Conservation (phyloP, 1,284 basidiomycete species). For the Ganoderma lingzhi region DNA sequence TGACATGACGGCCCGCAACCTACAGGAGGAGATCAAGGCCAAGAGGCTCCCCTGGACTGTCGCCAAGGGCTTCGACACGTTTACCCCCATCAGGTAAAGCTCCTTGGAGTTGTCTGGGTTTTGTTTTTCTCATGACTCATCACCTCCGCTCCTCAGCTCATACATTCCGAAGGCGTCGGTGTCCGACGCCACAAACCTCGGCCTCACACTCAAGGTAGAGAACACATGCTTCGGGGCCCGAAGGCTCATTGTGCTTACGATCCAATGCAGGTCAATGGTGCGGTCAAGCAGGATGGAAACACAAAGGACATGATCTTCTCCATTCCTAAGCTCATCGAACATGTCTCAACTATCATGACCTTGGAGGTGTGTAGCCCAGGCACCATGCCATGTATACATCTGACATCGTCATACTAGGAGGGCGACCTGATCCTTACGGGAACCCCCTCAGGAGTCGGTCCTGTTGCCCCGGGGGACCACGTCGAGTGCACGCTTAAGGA, state of each 20-base stretch:
- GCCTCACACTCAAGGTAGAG: conserved; percentile 76
- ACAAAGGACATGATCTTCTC: conserved; percentile 94
- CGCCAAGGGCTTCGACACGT: conserved; percentile 78
- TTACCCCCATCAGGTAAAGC: conserved; percentile 74
- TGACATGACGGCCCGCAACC: conserved; percentile 95
- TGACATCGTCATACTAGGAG: conserved; percentile 59
- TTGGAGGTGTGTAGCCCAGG: conserved; percentile 71
- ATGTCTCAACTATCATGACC: conserved; percentile 95
- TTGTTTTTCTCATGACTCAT: background rate
- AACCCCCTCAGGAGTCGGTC: conserved; percentile 92
- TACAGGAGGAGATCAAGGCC: conserved; percentile 94
- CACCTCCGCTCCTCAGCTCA: conserved; percentile 50
- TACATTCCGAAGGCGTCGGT: conserved; percentile 86
- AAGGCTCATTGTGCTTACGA: background rate
- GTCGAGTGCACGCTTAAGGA: conserved; percentile 82
- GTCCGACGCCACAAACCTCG: conserved; percentile 78
- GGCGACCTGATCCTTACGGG: conserved; percentile 91
- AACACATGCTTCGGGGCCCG: background rate
- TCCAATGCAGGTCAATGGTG: conserved; percentile 77
- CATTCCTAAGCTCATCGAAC: conserved; percentile 90
- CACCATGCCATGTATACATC: background rate
- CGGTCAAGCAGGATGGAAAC: conserved; percentile 84
- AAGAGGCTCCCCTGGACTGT: conserved; percentile 95
- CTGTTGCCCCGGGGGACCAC: conserved; percentile 78
- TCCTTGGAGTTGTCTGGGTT: background rate